Percentiles rank a stretch among this genome's conserved stretches.
These are phyloP conservation scores for Elaeis oleifera DNA, from an alignment of 202 grass and related monocot genomes.

Conservation along the genomic window DNA sequence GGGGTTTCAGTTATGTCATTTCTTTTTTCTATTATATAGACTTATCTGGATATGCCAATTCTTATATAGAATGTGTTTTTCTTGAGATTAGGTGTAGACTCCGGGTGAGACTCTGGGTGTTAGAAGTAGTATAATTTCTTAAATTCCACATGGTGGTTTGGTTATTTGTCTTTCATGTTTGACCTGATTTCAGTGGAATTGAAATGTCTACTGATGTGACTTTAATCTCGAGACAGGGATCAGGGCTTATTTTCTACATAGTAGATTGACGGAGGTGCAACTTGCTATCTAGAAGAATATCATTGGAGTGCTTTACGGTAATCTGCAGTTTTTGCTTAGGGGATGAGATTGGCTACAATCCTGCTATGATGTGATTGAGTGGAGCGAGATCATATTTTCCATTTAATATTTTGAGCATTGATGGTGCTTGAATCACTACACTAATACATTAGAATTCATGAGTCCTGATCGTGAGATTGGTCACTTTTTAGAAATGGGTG, in stretches of 20 bases:
- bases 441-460: no score
- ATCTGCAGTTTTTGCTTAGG: no score
- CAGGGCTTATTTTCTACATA: not conserved
- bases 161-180: conserved; percentile 1
- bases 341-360: no score
- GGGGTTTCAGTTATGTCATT: not conserved
- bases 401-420: no score
- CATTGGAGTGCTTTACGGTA: no score
- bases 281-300: not conserved
- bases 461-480: no score
- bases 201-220: no score
- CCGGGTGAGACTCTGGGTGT: conserved; percentile 9
- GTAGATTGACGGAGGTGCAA: not conserved
- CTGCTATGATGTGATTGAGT: no score
- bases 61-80: not conserved
- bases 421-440: no score
- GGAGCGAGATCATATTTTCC: no score
- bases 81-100: conserved; percentile 6
- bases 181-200: conserved; percentile 4
- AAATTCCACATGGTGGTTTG: conserved; percentile 24
- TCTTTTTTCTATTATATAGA: not conserved
- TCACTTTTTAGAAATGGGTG: no score
- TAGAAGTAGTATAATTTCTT: conserved; percentile 25
- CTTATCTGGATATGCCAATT: not conserved
- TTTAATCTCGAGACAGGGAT: not conserved